A percentile compares a stretch with the other conserved stretches of the same genome.
Evolutionary conservation across 2,329 filamentous ascomycete genomes (phyloP).

Genomic region (Uncinocarpus reesii): DNA sequence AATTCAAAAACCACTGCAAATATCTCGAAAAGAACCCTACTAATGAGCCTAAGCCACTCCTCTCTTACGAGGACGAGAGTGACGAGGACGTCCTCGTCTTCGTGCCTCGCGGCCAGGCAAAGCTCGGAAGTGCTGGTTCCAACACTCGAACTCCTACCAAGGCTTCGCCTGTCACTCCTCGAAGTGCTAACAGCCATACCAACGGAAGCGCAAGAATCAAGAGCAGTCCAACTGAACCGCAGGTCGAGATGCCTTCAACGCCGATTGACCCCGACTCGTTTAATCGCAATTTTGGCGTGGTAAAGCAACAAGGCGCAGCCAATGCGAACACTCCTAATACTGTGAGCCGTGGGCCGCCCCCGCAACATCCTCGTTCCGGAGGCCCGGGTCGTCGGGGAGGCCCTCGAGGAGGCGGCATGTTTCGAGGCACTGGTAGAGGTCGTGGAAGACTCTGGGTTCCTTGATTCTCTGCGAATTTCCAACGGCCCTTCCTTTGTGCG

Average conservation of each 20-base stretch:
- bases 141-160: constrained; percentile 19
- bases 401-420: constrained; percentile 26
- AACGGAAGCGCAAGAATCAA: constrained; percentile 16
- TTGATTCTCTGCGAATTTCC: constrained; percentile 23
- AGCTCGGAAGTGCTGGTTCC: constrained; percentile 23
- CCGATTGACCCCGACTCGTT: constrained; percentile 42
- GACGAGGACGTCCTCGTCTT: constrained; percentile 42
- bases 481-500: neutral
- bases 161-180: constrained; percentile 15
- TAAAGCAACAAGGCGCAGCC: constrained; percentile 23
- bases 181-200: constrained; percentile 6
- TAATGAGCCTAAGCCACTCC: constrained; percentile 33
- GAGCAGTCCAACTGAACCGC: constrained; percentile 22
- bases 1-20: constrained; percentile 38
- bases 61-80: constrained; percentile 41
- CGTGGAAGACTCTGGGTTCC: constrained; percentile 39
- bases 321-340: constrained; percentile 25
- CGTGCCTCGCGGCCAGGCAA: constrained; percentile 34
- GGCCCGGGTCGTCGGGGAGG: constrained; percentile 27
- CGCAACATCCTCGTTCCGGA: constrained; percentile 26
- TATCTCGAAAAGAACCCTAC: constrained; percentile 36
- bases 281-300: constrained; percentile 31
- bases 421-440: constrained; percentile 31
- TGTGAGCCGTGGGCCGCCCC: constrained; percentile 25
- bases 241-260: constrained; percentile 36